These are phyloP conservation scores for Schizochytrium sp. DNA, from an alignment of 108 stramenopile species.

Conservation along the genomic window DNA sequence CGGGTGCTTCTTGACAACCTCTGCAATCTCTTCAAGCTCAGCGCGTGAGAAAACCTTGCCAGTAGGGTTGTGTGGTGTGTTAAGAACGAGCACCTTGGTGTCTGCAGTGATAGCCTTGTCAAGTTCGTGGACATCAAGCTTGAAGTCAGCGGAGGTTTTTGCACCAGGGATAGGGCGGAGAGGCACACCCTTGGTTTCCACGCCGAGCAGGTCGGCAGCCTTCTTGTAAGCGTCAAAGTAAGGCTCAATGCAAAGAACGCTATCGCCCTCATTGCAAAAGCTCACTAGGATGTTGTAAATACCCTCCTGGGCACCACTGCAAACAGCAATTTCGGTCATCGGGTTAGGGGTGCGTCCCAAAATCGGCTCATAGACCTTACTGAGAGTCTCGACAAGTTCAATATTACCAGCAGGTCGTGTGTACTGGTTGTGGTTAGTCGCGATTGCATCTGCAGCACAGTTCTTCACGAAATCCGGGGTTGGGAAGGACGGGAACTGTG, in stretches of 20 bases:
- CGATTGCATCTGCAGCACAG: constrained; percentile 32
- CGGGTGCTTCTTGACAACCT: constrained; percentile 79
- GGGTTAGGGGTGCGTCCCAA: constrained; percentile 82
- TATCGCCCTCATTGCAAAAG: constrained; percentile 86
- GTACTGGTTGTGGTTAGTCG: constrained; percentile 83
- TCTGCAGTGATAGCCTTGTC: constrained; percentile 81
- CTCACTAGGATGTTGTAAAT: constrained; percentile 86
- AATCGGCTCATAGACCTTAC: constrained; percentile 87
- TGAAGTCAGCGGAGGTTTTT: constrained; percentile 81
- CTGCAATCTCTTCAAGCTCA: constrained; percentile 91
- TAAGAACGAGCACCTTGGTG: constrained; percentile 92
- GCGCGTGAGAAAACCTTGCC: constrained; percentile 84
- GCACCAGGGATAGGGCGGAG: constrained; percentile 74
- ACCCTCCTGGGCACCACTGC: constrained; percentile 93
- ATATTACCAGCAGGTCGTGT: constrained; percentile 94
- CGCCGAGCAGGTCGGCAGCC: constrained; percentile 87
- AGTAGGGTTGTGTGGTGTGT: constrained; percentile 96
- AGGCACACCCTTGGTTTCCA: constrained; percentile 83
- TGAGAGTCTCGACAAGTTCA: constrained; percentile 86
- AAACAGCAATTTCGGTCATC: constrained; percentile 86
- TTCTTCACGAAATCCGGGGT: constrained; percentile 37
- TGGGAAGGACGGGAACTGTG: constrained; percentile 32
- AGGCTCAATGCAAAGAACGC: constrained; percentile 96
- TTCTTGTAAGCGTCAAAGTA: constrained; percentile 93
- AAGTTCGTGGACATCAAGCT: constrained; percentile 81